These are phyloP conservation scores for Leishmania aethiopica DNA, from an alignment of 208 protist genomes.

Conservation along the genomic window DNA sequence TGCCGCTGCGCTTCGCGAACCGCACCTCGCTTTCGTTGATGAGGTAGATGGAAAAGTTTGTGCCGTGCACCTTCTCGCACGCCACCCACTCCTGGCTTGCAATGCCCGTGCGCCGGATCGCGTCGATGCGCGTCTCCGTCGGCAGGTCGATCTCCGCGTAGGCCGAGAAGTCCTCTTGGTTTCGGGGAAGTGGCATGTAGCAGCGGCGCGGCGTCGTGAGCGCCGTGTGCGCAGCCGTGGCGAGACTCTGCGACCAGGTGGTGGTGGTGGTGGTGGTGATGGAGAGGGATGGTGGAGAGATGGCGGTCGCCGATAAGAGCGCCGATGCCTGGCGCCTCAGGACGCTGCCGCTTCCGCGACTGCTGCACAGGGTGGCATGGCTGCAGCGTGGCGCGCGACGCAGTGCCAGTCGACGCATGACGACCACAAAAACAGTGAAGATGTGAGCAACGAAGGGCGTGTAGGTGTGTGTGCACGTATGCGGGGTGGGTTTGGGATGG, in stretches of 20 bases:
- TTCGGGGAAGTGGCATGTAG: conserved; percentile 69
- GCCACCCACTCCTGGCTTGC: conserved; percentile 81
- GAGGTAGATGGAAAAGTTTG: conserved; percentile 87
- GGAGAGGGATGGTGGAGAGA: background rate
- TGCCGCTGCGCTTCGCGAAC: conserved; percentile 85
- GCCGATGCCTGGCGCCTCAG: background rate
- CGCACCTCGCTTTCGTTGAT: conserved; percentile 65
- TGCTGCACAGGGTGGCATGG: background rate
- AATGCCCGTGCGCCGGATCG: conserved; percentile 68
- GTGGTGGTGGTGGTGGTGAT: background rate
- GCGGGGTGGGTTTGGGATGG: background rate
- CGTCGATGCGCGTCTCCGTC: conserved; percentile 79
- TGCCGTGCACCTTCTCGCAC: conserved; percentile 88
- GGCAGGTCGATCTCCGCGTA: conserved; percentile 89
- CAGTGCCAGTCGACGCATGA: background rate
- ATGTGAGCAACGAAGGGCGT: background rate
- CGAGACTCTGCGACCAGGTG: background rate
- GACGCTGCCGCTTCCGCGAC: background rate
- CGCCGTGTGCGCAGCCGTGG: background rate
- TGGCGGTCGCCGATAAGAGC: background rate
- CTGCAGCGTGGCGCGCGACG: background rate
- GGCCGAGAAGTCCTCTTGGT: conserved; percentile 78
- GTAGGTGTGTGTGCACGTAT: background rate
- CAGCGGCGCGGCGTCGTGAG: conserved; percentile 17
- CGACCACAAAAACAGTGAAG: background rate